Evolutionary conservation across 2,329 filamentous ascomycete species (phyloP).

Genomic region (Cladosporium colombiae): DNA sequence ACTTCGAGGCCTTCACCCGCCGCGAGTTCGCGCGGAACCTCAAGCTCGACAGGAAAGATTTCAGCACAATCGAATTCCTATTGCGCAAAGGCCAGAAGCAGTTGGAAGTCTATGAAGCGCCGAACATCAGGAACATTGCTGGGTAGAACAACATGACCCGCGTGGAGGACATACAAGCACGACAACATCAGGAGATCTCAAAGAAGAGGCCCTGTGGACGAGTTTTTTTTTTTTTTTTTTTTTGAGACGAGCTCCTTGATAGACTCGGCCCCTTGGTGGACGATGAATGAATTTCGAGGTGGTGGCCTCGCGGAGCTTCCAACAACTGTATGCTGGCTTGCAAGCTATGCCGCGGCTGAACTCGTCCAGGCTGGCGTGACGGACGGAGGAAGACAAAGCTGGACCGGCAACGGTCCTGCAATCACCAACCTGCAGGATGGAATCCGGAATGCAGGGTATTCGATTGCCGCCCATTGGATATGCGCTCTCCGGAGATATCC

Average conservation of each 20-base stretch:
- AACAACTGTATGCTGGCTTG: not conserved
- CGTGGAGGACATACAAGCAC: not conserved
- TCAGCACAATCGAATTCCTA: conserved; percentile 80
- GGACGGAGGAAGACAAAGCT: not conserved
- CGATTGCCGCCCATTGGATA: not conserved
- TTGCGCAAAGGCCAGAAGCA: conserved; percentile 79
- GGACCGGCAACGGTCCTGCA: not conserved
- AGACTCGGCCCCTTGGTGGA: not conserved
- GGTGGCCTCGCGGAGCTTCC: not conserved
- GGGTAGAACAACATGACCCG: conserved; percentile 22
- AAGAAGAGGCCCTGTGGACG: not conserved
- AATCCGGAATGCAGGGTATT: not conserved
- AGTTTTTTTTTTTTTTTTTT: too few relatives aligned
- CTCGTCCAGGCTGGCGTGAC: not conserved
- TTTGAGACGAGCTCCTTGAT: not conserved
- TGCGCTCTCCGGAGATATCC: not conserved
- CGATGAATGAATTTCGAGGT: not conserved
- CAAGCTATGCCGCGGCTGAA: not conserved
- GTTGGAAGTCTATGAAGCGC: conserved; percentile 76
- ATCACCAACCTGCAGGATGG: not conserved
- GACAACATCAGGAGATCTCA: not conserved
- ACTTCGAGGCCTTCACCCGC: conserved; percentile 37
- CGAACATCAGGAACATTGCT: conserved; percentile 74
- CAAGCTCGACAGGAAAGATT: conserved; percentile 76
- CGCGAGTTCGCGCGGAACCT: conserved; percentile 74